A percentile compares a stretch with the other conserved stretches of the same genome.
These are phyloP conservation scores for Nakazawaea sp. DNA, from an alignment of 805 yeast species.

Conservation along the genomic window DNA sequence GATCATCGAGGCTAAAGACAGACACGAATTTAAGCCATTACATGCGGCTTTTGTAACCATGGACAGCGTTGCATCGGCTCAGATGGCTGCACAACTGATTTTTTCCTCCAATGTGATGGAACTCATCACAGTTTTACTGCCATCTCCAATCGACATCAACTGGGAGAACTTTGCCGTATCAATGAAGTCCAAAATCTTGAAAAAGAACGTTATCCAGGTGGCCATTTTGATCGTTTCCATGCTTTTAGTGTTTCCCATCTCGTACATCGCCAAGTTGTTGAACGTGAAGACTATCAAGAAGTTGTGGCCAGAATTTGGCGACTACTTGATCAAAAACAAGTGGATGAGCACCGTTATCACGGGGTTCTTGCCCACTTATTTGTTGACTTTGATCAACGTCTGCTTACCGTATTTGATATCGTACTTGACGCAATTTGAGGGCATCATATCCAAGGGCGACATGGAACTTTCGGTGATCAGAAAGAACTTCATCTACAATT, in stretches of 20 bases:
- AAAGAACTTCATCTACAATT: slow-evolving; percentile 54
- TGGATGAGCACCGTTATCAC: slow-evolving; percentile 50
- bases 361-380: slow-evolving; percentile 55
- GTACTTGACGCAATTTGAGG: slow-evolving; percentile 43
- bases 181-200: slow-evolving; percentile 27
- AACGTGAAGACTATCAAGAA: slow-evolving; percentile 49
- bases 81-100: slow-evolving; percentile 93
- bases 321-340: slow-evolving; percentile 41
- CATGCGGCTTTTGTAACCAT: slow-evolving; percentile 73
- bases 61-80: slow-evolving; percentile 94
- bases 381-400: slow-evolving; percentile 48
- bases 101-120: slow-evolving; percentile 84
- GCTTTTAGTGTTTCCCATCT: slow-evolving; percentile 46
- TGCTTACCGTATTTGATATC: slow-evolving; percentile 49
- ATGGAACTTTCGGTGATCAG: slow-evolving; percentile 49
- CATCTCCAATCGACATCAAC: slow-evolving; percentile 92
- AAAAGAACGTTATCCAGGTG: slow-evolving; percentile 24
- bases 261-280: slow-evolving; percentile 49
- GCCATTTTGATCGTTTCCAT: slow-evolving; percentile 42
- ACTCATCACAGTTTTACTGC: slow-evolving; percentile 78
- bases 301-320: slow-evolving; percentile 54
- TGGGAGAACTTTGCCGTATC: slow-evolving; percentile 56
- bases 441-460: slow-evolving; percentile 50
- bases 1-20: slow-evolving; percentile 26
- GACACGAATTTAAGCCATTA: slow-evolving; percentile 31